Conservation (phyloP, 192 early-diverging fungal genomes). For the Podila horticola region DNA sequence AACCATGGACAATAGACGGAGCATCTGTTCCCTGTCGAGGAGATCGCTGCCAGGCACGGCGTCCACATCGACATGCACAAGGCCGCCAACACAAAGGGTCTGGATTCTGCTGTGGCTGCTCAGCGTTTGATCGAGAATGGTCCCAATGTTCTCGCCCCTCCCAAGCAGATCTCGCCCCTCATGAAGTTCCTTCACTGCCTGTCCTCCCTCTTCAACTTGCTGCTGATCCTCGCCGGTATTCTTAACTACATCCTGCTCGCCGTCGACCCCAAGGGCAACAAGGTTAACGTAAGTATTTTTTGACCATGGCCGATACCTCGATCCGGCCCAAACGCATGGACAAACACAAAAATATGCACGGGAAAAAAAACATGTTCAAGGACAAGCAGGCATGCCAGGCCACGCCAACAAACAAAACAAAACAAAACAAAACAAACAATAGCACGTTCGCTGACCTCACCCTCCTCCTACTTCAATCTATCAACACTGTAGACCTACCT, state of each 20-base stretch:
- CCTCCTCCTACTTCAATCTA: background rate
- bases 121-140: conserved; percentile 77
- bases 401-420: too few species aligned
- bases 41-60: conserved; percentile 53
- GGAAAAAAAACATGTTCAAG: background rate
- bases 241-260: conserved; percentile 82
- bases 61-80: conserved; percentile 65
- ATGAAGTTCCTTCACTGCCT: conserved; percentile 83
- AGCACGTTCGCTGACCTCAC: background rate
- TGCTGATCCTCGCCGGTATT: conserved; percentile 87
- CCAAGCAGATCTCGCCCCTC: conserved; percentile 81
- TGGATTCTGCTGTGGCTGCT: conserved; percentile 69
- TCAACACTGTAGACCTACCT: conserved; percentile 74
- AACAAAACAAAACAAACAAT: background rate
- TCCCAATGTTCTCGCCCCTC: conserved; percentile 88
- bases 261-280: conserved; percentile 82
- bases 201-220: conserved; percentile 85
- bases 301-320: background rate
- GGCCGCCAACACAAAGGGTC: conserved; percentile 75
- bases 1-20: conserved; percentile 53
- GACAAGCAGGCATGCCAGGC: too few species aligned
- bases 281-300: conserved; percentile 71
- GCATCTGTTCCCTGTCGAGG: conserved; percentile 56
- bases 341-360: background rate
- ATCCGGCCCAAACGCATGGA: background rate